Percentiles rank a stretch among this genome's conserved stretches.
These are phyloP conservation scores for Peniophora sp. DNA, from an alignment of 1,284 basidiomycete genomes.

Conservation along the genomic window DNA sequence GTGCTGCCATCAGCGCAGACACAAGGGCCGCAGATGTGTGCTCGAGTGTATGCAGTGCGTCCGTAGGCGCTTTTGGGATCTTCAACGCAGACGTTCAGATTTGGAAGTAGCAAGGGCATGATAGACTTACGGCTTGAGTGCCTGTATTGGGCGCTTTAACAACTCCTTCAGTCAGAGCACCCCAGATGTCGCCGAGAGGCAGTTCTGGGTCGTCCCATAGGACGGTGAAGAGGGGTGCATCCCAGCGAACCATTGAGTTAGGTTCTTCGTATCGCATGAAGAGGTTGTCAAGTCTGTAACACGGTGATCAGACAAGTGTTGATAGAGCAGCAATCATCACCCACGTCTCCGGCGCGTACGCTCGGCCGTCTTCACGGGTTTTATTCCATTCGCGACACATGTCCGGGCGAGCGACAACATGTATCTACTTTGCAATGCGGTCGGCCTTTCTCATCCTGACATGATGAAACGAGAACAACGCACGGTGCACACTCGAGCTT, in stretches of 20 bases:
- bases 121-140: conserved; percentile 62
- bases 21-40: conserved; percentile 62
- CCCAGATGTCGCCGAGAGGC: conserved; percentile 73
- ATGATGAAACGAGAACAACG: conserved; percentile 23
- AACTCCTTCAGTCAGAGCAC: conserved; percentile 68
- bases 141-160: conserved; percentile 87
- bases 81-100: conserved; percentile 21
- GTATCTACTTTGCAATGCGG: conserved; percentile 41
- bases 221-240: conserved; percentile 87
- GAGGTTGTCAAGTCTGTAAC: conserved; percentile 77
- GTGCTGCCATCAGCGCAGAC: conserved; percentile 57
- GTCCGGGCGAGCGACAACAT: conserved; percentile 74
- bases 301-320: not conserved
- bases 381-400: conserved; percentile 75
- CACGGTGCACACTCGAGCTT: conserved; percentile 83
- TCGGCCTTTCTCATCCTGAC: not conserved
- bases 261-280: conserved; percentile 91
- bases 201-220: conserved; percentile 67
- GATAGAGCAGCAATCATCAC: conserved; percentile 20
- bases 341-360: conserved; percentile 73
- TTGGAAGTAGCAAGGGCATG: conserved; percentile 3
- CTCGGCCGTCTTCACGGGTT: conserved; percentile 34
- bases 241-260: conserved; percentile 95
- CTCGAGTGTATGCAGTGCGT: conserved; percentile 75
- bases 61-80: conserved; percentile 72